Evolutionary conservation across 441 rosid genomes (phyloP), one percentile per base, ranked within the genome.

Genomic region (Aquilaria agallochum): DNA sequence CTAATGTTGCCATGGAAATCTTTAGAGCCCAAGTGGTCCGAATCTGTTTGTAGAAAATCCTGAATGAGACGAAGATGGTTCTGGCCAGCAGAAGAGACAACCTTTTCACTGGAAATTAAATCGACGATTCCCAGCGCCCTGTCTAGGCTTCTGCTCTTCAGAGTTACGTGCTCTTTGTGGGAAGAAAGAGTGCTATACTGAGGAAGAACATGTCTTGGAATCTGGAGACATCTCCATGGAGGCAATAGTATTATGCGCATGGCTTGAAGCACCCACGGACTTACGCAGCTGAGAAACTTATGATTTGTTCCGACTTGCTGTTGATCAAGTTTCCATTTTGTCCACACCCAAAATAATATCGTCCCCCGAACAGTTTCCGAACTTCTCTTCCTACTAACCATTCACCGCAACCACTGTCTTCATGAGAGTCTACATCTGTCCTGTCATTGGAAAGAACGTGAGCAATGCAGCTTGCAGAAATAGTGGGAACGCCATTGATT

Each of bases 371-470:
- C 74, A 78, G 61, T 61, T 88, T 93, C 50, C 48, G 68, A 50
- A 90, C 95, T 71, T 84, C 75, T 72, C 98, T 82, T 59, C 96
- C 97, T 74, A 76, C 88, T 60, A 93, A 61, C 97, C 98, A 90
- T 63, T 78, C 85, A 12, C 97, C 96, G 1, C 80, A 80, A 66
- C 82, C 82, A 46, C 72, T 30, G 56, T 63, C 67, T 48, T 62
- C 59, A 11, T 65, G 74, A 2, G 74, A 45, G 60, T 69, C 58
- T 31, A 64, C 68, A 34, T 77, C 82, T 40, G 30, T 64, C 42
- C 2, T 31, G 33, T 45, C 45, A 62, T 72, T 53, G 4, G 76
- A 54, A 11, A 60, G 67, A 52, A 64, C 72, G 44, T 65, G 34
- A 31, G 60, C 14, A 33, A 52, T 58, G 33, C 72, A 65, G 49